Base-by-base conservation (phyloP, 257 asterid genomes). In the Solanum corneliomulleri region DNA sequence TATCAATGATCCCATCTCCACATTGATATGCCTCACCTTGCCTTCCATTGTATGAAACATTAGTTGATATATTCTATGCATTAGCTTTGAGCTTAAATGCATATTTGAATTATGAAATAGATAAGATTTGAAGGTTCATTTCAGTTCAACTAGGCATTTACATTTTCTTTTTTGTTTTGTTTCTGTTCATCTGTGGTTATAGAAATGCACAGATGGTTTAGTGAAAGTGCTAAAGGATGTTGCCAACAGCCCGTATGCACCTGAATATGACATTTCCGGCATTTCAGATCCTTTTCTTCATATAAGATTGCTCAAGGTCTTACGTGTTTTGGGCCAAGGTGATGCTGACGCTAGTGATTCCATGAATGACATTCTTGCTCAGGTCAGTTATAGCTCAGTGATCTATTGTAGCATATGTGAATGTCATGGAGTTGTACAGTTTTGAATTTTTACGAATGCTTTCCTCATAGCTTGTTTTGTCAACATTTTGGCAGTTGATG, bases 351-450 rank as follows among this genome's bases (percentile, higher is more conserved):
- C 98, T 84, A 97, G 99, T 91, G 99, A 97, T 92, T 77, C 91
- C 52, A 96, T 96, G 99, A 97, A 94, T 91, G 99, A 97, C 90
- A 93, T 97, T 88, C 98, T 97, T 91, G 99, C 99, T 86, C 99
- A 97, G 98, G 99, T 93, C 87, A 91, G 91, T 88, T 85, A 52
- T 71, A 66, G 85, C 58, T 44, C 29, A 56, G 5, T 78, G 84
- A 21, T 78, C 62, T 45, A 18, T 27, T 80, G 44, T 47, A 47
- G 29, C 68, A 47, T 80, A 80, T 80, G 29, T 18, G 85, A 80
- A 29, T 80, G 44, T 29, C 27, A 33, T 80, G 66, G 64, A 78
- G 64, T 78, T 78, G 44, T 49, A 29, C 44, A 47, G 14, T 25
- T 78, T 25, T 78, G 64, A 47, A 15, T 45, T 47, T 47, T 80